phyloP scores from a whole-genome alignment of 441 rosid genomes.

The Pelargonium cotyledonis region DNA sequence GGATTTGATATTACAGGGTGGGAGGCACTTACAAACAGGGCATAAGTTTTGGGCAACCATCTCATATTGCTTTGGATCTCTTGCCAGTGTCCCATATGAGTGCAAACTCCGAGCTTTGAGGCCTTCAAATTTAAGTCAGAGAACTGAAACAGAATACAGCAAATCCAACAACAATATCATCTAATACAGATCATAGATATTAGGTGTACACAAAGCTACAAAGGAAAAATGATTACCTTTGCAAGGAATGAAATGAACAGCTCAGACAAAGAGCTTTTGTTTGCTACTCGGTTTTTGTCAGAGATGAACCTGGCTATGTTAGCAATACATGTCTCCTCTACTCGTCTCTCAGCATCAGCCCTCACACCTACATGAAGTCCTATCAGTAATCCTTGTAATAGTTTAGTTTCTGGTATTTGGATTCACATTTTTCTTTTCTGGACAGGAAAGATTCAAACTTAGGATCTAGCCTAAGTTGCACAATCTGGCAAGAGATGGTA shows the following conservation, averaged over 20 bases:
- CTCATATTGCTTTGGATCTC: slow-evolving; percentile 46
- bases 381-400: background rate
- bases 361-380: slow-evolving; percentile 47
- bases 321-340: slow-evolving; percentile 43
- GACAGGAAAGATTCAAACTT: background rate
- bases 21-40: slow-evolving; percentile 52
- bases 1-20: background rate
- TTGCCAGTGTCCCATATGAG: slow-evolving; percentile 70
- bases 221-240: slow-evolving; percentile 43
- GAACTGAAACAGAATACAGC: slow-evolving; percentile 38
- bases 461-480: background rate
- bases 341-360: slow-evolving; percentile 50
- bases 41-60: slow-evolving; percentile 75
- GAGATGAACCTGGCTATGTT: slow-evolving; percentile 53
- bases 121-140: slow-evolving; percentile 44
- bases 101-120: slow-evolving; percentile 55
- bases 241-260: slow-evolving; percentile 70
- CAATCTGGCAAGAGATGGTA: background rate
- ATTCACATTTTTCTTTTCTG: background rate
- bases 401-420: background rate
- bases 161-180: too few species aligned
- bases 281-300: slow-evolving; percentile 32
- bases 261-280: slow-evolving; percentile 63
- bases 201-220: too few species aligned
- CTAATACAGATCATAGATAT: too few species aligned